Base-by-base conservation (phyloP, 2,329 filamentous ascomycete genomes). In the Aspergillus tamarii region DNA sequence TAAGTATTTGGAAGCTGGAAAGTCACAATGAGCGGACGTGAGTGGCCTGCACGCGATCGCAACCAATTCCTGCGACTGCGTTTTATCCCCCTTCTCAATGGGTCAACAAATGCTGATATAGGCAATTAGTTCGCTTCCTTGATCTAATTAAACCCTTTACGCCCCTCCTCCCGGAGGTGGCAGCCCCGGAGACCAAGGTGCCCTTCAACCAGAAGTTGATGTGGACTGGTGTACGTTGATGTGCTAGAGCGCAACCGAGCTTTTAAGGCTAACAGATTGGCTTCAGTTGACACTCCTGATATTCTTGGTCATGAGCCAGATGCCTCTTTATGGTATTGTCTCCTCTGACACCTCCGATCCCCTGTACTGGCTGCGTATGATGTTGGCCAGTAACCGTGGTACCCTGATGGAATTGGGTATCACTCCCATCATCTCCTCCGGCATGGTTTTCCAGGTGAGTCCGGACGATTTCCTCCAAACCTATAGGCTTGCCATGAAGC, bases 251-350 rank as follows among this genome's bases (percentile, higher is more conserved):
- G 36, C 58, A 53, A 61, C 63, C 60, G 53, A 65, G 41, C 53
- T 57, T 58, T 61, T 66, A 55, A 70, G 62, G 57, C 66, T 70
- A 48, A 67, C 66, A 53, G 59, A 61, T 71, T 68, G 30, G 59
- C 48, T 65, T 58, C 67, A 85, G 83, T 89, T 94, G 80, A 98
- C 95, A 70, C 88, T 99, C 74, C 86, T 99, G 81, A 96, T 98
- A 84, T 99, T 99, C 89, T 85, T 99, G 87, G 93, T 99, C 83
- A 99, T 99, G 95, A 97, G 93, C 85, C 95, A 97, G 85, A 98
- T 99, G 95, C 94, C 95, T 70, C 85, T 95, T 67, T 99, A 99
- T 84, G 95, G 95, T 83, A 99, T 99, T 82, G 96, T 99, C 78
- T 99, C 95, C 62, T 99, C 95, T 76, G 92, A 95, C 83, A 97